Conservation (phyloP, 225 moss, liverwort and hornwort species). For the Climacium dendroides region DNA sequence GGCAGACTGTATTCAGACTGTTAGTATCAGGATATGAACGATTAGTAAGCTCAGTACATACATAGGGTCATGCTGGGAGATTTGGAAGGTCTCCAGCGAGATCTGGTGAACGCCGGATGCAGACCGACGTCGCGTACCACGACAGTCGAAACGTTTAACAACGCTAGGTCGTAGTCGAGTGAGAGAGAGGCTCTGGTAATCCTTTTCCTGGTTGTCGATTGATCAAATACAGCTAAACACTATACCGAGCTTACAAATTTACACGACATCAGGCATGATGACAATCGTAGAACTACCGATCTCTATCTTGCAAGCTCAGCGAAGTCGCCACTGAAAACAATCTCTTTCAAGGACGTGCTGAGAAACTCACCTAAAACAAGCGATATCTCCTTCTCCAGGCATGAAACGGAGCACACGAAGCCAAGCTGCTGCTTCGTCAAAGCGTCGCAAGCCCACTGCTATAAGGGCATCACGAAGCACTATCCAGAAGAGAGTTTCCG, state of each 20-base stretch:
- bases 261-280: background rate
- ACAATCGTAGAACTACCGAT: background rate
- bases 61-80: background rate
- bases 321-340: background rate
- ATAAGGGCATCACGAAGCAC: background rate
- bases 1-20: background rate
- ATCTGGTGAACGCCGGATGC: background rate
- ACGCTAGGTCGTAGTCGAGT: background rate
- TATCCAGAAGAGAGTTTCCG: slow-evolving; percentile 1
- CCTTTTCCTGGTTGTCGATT: background rate
- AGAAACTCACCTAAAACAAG: background rate
- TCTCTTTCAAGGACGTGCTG: background rate
- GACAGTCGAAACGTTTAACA: slow-evolving; percentile 4
- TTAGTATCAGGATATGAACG: background rate
- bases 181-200: background rate
- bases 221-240: background rate
- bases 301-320: background rate
- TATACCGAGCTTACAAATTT: background rate
- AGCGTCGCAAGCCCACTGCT: background rate
- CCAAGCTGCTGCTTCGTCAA: background rate
- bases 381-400: background rate
- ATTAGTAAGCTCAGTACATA: background rate
- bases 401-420: slow-evolving; percentile 9
- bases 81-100: slow-evolving; percentile 2
- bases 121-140: slow-evolving; percentile 5